Evolutionary conservation across 192 early-diverging fungal genomes (phyloP), one percentile per base, ranked within the genome.

Genomic region (Coemansia sp.): DNA sequence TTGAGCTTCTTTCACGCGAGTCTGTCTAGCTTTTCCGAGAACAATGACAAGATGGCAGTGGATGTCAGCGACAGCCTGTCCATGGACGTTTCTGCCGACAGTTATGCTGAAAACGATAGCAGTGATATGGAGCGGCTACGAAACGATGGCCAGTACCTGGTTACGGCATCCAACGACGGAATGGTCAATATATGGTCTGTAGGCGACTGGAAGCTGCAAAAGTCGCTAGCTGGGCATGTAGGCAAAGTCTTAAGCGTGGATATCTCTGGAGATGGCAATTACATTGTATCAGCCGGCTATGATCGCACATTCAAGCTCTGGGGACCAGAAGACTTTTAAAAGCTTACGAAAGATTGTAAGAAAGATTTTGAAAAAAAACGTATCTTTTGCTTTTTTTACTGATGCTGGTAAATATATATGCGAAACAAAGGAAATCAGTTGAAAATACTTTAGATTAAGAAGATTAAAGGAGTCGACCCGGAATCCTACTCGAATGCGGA

Each of bases 251-350:
- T 93, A 85, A 82, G 90, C 51, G 78, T 94, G 14, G 97, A 99
- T 76, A 82, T 97, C 28, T 89, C 61, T 3, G 18, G 69, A 73
- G 88, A 99, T 78, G 91, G 92, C 36, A 82, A 85, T 59, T 96
- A 87, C 68, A 87, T 99, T 72, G 94, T 86, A 1, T 95, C 95
- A 4, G 80, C 89, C 45, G 90, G 91, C 11, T 96, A 89, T 64
- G 97, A 99, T 75, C 87, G 95, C 36, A 97, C 97, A 0, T 97
- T 97, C 76, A 99, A 99, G 77, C 83, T 99, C 12, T 96, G 89
- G 89, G 83, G 82, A 45, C 73, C 85, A 6, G 89, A 91, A 36
- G 71, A 85, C 48, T 54, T 75, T 7, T 17, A 32, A 18, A 2
- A 2, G 28, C 22, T 25, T 25, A 25, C 1, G 22, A 25, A 25